Conservation (phyloP, 2,329 filamentous ascomycete genomes). For the Alternaria sp. region DNA sequence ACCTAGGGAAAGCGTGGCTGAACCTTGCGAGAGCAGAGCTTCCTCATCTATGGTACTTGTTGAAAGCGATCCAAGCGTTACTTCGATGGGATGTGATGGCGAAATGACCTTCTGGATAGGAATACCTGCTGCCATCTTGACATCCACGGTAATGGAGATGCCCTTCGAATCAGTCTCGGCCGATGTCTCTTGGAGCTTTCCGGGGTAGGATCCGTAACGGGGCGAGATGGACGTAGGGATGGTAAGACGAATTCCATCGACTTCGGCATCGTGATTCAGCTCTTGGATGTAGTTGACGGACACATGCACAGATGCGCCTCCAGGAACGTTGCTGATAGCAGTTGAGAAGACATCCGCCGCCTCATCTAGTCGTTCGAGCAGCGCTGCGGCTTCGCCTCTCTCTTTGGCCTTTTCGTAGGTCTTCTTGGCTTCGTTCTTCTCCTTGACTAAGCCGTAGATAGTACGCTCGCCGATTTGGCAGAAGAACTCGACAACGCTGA, state of each 20-base stretch:
- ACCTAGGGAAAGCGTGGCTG: not conserved
- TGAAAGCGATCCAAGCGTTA: conserved; percentile 4
- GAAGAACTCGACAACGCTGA: conserved; percentile 9
- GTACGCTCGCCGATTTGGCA: conserved; percentile 5
- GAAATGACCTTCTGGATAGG: conserved; percentile 9
- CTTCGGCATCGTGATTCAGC: conserved; percentile 8
- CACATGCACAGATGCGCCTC: not conserved
- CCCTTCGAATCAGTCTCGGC: not conserved
- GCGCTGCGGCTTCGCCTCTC: conserved; percentile 3
- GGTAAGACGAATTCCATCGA: conserved; percentile 7
- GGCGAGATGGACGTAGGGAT: conserved; percentile 1
- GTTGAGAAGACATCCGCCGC: conserved; percentile 11
- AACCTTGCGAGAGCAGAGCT: not conserved
- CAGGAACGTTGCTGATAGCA: not conserved
- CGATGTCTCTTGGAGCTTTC: not conserved
- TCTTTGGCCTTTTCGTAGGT: conserved; percentile 5
- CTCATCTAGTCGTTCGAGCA: conserved; percentile 4
- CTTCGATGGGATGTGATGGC: conserved; percentile 8
- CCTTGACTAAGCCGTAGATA: conserved; percentile 9
- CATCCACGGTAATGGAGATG: conserved; percentile 8
- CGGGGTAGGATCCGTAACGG: conserved; percentile 1
- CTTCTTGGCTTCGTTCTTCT: conserved; percentile 4
- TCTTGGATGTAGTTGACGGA: conserved; percentile 11
- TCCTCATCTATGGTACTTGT: not conserved
- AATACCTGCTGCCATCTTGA: not conserved